Base-by-base conservation (phyloP, 2,329 filamentous ascomycete genomes). In the Botrytis tulipae region DNA sequence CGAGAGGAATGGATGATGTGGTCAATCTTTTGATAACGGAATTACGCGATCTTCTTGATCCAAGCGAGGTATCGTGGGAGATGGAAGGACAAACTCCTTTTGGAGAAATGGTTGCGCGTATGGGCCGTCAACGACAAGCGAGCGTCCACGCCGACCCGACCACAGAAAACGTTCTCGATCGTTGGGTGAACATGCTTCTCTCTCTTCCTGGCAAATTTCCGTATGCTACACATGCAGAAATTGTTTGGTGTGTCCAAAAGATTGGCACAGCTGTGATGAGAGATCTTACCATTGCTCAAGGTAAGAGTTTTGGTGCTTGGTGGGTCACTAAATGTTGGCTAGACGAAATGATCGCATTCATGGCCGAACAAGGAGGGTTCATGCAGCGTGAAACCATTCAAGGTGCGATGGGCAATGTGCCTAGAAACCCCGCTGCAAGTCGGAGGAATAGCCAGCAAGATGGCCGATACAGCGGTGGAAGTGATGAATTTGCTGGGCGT, bases 251-350 rank as follows among this genome's bases (percentile, higher is more conserved):
- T 76, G 90, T 95, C 59, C 91, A 93, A 78, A 87, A 90, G 37
- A 85, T 96, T 35, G 91, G 93, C 20, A 93, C 92, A 12, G 90
- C 92, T 32, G 91, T 93, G 29, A 89, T 96, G 84, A 88, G 93
- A 72, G 94, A 97, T 78, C 88, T 97, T 73, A 96, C 93, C 0
- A 90, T 96, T 69, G 87, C 89, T 59, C 91, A 92, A 76, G 92
- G 92, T 29, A 90, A 91, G 80, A 95, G 92, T 79, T 97, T 95
- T 80, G 92, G 93, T n/a, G 91, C 92, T 9, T 97, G 94, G 94
- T 96, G 93, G 93, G 93, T 98, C 73, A 94, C 94, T 5, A 97
- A 98, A 82, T 95, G 95, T 73, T 98, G 95, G 87, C 89, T 98
- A 70, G 95, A 98, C 80, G 95, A 98, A 83, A 97, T 97, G 93